These are phyloP conservation scores for Phytophthora syringae DNA, from an alignment of 352 stramenopile genomes.

Conservation along the genomic window DNA sequence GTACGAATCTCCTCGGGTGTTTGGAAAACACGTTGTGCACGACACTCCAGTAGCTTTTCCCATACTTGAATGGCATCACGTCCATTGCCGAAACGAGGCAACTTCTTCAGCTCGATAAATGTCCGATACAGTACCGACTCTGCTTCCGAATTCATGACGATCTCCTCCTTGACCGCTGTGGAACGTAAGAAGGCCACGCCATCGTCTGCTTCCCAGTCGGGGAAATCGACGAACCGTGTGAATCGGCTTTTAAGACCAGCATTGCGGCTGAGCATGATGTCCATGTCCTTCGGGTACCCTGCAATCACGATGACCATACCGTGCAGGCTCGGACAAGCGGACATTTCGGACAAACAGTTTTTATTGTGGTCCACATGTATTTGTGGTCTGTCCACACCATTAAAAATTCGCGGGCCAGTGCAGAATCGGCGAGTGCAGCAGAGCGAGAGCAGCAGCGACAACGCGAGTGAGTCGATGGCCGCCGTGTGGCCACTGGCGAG, in stretches of 20 bases:
- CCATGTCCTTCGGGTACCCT: constrained; percentile 90
- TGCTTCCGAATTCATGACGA: constrained; percentile 39
- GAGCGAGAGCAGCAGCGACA: too few species aligned
- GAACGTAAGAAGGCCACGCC: constrained; percentile 68
- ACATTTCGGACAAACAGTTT: too few species aligned
- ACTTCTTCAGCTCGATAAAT: constrained; percentile 48
- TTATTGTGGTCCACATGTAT: too few species aligned
- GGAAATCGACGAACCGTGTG: constrained; percentile 90
- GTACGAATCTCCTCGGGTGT: constrained; percentile 53
- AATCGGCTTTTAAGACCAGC: constrained; percentile 94
- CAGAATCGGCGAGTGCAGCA: too few species aligned
- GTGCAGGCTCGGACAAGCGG: too few species aligned
- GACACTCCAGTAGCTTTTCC: constrained; percentile 67
- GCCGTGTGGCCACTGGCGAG: too few species aligned
- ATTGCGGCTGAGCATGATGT: constrained; percentile 90
- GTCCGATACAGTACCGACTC: constrained; percentile 34
- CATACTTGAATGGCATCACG: constrained; percentile 74
- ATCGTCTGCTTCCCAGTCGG: constrained; percentile 85
- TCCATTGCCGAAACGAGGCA: constrained; percentile 77
- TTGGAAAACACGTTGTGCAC: constrained; percentile 62
- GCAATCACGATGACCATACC: constrained; percentile 93
- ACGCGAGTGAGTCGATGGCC: too few species aligned
- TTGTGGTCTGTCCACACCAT: too few species aligned
- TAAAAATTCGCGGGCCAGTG: too few species aligned
- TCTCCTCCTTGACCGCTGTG: constrained; percentile 51